Conservation (phyloP, 1,139 yeast species). For the Wickerhamomyces sp. region DNA sequence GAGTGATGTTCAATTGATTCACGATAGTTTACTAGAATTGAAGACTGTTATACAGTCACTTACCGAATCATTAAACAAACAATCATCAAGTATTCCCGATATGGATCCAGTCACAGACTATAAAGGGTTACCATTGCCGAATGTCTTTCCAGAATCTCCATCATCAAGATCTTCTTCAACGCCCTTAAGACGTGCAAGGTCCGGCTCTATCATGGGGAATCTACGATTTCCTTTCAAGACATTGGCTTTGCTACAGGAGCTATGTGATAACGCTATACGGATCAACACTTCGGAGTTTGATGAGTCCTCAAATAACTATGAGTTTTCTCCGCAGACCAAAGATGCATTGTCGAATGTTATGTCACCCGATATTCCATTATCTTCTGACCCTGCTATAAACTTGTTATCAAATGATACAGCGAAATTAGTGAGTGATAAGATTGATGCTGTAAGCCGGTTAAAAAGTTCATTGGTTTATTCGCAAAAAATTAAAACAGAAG, state of each 20-base stretch:
- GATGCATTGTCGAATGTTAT: constrained; percentile 54
- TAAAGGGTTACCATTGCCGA: constrained; percentile 56
- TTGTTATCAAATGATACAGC: constrained; percentile 68
- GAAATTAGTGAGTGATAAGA: constrained; percentile 55
- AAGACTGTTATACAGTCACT: constrained; percentile 39
- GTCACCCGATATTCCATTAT: constrained; percentile 50
- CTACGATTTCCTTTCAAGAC: constrained; percentile 63
- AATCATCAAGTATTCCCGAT: constrained; percentile 10
- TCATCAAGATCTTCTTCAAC: constrained; percentile 21
- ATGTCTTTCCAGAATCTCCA: constrained; percentile 15
- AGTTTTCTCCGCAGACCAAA: constrained; percentile 71
- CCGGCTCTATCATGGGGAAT: constrained; percentile 30
- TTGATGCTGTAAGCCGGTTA: constrained; percentile 69
- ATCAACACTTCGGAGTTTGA: constrained; percentile 51
- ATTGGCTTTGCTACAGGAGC: constrained; percentile 56
- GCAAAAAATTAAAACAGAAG: constrained; percentile 77
- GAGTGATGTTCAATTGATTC: constrained; percentile 72
- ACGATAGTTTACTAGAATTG: constrained; percentile 77
- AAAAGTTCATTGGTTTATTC: constrained; percentile 76
- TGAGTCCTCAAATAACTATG: constrained; percentile 22
- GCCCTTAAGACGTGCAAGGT: constrained; percentile 23
- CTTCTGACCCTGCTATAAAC: constrained; percentile 62
- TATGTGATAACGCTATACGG: constrained; percentile 72
- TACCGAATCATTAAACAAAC: constrained; percentile 16
- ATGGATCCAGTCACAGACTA: constrained; percentile 38